A percentile compares a stretch with the other conserved stretches of the same genome.
phyloP scores from a whole-genome alignment of 768 basidiomycete species.

The Tulasnella sp. region DNA sequence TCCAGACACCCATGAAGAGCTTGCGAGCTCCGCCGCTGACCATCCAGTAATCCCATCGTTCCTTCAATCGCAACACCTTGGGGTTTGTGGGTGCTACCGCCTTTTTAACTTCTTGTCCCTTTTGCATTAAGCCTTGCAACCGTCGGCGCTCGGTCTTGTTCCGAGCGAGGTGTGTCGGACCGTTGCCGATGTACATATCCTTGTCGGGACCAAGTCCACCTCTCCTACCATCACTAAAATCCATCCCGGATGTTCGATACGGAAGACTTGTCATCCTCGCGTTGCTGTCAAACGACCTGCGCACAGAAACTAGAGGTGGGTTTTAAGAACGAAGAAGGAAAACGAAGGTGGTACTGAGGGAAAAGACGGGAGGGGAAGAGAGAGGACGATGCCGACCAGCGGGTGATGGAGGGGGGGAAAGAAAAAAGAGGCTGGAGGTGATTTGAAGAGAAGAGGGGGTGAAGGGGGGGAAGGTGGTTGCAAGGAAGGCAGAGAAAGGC shows the following conservation, averaged over 20 bases:
- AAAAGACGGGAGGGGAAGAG: background rate
- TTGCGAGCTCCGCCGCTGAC: constrained; percentile 54
- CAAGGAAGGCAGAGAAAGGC: no score
- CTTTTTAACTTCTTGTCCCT: background rate
- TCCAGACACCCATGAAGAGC: constrained; percentile 75
- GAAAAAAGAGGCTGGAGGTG: no score
- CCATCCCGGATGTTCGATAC: background rate
- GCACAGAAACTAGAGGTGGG: background rate
- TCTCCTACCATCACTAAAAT: background rate
- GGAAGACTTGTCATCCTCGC: constrained; percentile 1
- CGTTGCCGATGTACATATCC: background rate
- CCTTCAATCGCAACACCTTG: constrained; percentile 15
- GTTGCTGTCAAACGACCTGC: constrained; percentile 1
- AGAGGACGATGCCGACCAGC: no score
- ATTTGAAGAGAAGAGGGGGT: no score
- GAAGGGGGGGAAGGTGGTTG: no score
- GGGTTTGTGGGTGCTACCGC: background rate
- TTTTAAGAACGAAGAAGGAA: background rate
- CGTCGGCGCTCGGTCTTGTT: constrained; percentile 82
- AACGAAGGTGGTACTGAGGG: background rate
- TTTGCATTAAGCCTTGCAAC: constrained; percentile 72
- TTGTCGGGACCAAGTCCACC: background rate
- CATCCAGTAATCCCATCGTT: constrained; percentile 27
- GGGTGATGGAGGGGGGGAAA: background rate
- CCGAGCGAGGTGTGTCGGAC: constrained; percentile 47